These are phyloP conservation scores for Ophryocystis elektroscirrha DNA, from an alignment of 169 alveolate species.

Conservation along the genomic window DNA sequence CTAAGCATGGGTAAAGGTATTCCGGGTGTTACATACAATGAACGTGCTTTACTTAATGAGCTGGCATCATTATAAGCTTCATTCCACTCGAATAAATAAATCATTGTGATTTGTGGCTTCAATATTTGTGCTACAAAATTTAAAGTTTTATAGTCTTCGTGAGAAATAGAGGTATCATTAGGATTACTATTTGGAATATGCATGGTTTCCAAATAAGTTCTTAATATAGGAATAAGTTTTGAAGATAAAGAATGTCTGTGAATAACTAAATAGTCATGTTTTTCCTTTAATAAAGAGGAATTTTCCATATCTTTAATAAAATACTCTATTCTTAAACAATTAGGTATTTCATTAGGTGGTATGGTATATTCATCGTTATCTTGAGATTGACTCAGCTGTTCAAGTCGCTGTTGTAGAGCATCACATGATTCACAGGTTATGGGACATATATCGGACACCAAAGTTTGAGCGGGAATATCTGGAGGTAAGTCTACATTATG, in stretches of 20 bases:
- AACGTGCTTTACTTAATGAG: too few species aligned
- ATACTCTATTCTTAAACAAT: background rate
- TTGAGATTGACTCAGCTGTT: background rate
- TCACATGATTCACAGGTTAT: conserved; percentile 25
- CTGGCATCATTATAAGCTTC: too few species aligned
- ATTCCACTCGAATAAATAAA: too few species aligned
- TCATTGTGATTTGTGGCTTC: too few species aligned
- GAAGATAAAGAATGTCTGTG: background rate
- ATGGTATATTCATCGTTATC: background rate
- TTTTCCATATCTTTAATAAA: too few species aligned
- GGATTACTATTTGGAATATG: too few species aligned
- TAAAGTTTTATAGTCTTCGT: too few species aligned
- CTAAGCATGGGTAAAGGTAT: too few species aligned
- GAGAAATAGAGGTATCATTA: too few species aligned
- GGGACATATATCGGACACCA: conserved; percentile 34
- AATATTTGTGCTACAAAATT: too few species aligned
- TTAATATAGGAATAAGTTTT: background rate
- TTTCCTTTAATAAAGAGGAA: too few species aligned
- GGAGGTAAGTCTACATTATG: conserved; percentile 20
- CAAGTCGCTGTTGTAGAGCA: background rate
- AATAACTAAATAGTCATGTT: background rate
- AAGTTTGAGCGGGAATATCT: conserved; percentile 16
- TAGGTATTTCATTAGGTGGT: background rate
- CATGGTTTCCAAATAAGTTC: background rate
- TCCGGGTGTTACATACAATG: too few species aligned